These are phyloP conservation scores for Elaeagnus macrophylla DNA, from an alignment of 306 rosid genomes.

Conservation along the genomic window DNA sequence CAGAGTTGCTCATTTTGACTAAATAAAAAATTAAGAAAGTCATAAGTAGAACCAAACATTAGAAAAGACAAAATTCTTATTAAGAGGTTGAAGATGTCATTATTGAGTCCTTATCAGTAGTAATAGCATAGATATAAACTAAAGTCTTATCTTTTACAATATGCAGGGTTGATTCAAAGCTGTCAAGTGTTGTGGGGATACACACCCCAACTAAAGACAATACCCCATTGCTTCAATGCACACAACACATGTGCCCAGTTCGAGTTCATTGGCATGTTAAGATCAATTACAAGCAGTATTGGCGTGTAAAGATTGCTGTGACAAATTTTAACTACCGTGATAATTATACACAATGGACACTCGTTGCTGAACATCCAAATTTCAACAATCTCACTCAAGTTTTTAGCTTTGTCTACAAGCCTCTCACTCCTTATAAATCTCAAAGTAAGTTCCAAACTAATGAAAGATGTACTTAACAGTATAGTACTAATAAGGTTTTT, in stretches of 20 bases:
- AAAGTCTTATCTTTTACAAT: not conserved
- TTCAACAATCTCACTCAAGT: slow-evolving; percentile 10
- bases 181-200: slow-evolving; percentile 11
- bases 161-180: slow-evolving; percentile 1
- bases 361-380: slow-evolving; percentile 15
- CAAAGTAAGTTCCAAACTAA: slow-evolving; percentile 1
- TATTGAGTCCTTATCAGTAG: not conserved
- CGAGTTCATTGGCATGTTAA: slow-evolving; percentile 18
- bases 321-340: slow-evolving; percentile 8
- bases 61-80: no score
- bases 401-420: slow-evolving; percentile 18
- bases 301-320: slow-evolving; percentile 15
- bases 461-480: not conserved
- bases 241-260: slow-evolving; percentile 16
- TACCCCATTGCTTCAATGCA: slow-evolving; percentile 17
- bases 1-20: no score
- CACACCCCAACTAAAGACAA: not conserved
- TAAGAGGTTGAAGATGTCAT: no score
- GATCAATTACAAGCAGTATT: slow-evolving; percentile 13
- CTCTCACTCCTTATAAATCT: slow-evolving; percentile 8
- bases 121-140: not conserved
- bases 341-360: slow-evolving; percentile 14
- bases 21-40: no score
- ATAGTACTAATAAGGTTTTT: not conserved
- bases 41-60: no score